These are phyloP conservation scores for Rickenella mellea DNA, from an alignment of 768 basidiomycete genomes.

Conservation along the genomic window DNA sequence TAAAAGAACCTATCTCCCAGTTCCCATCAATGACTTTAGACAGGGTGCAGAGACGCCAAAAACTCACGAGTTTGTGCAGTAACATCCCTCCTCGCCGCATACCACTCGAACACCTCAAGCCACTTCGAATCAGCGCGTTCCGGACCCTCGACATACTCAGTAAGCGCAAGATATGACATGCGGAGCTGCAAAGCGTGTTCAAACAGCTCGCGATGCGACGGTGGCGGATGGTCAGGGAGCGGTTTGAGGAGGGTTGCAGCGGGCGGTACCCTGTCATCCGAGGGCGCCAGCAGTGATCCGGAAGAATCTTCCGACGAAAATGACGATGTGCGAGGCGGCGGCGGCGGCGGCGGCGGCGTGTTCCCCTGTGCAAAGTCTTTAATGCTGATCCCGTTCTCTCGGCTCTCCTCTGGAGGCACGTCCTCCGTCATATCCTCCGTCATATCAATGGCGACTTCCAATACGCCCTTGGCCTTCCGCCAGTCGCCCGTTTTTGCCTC, in stretches of 20 bases:
- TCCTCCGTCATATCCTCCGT: constrained; percentile 38
- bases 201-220: constrained; percentile 52
- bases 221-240: constrained; percentile 35
- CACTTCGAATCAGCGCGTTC: constrained; percentile 75
- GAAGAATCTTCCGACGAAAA: not conserved
- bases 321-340: not conserved
- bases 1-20: constrained; percentile 1
- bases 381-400: constrained; percentile 9
- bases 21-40: not conserved
- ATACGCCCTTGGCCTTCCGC: constrained; percentile 62
- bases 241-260: constrained; percentile 34
- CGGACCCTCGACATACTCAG: constrained; percentile 77
- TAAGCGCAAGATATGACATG: constrained; percentile 75
- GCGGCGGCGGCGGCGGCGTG: not conserved
- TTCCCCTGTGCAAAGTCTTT: not conserved
- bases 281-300: constrained; percentile 19
- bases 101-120: constrained; percentile 81
- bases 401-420: constrained; percentile 20
- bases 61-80: constrained; percentile 21
- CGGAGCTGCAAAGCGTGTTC: constrained; percentile 76
- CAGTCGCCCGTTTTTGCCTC: constrained; percentile 75
- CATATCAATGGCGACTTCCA: constrained; percentile 66
- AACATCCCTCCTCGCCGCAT: constrained; percentile 51
- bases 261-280: constrained; percentile 26
- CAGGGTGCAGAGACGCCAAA: not conserved